Evolutionary conservation across 2,329 filamentous ascomycete genomes (phyloP), one percentile per base, ranked within the genome.

Genomic region (Aspergillus ochraceus): DNA sequence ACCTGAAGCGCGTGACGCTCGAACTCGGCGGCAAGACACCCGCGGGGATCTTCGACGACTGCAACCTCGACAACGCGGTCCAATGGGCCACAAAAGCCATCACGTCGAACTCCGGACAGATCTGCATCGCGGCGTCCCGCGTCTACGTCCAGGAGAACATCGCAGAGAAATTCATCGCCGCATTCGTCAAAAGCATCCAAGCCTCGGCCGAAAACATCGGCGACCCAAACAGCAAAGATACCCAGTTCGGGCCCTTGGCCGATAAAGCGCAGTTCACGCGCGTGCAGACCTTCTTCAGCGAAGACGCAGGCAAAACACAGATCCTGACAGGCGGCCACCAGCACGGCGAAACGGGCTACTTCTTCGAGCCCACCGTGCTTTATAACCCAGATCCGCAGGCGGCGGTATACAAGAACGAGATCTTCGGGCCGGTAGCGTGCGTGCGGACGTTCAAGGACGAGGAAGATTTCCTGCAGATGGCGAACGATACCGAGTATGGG

Each of bases 71-170:
- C 0, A 71, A 71, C 36, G 69, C 74, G 0, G 61, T 76, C 0
- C 52, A 66, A 8, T 74, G 72, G 69, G 67, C 67, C 4, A 61
- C 65, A 1, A 64, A 68, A 30, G 71, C 68, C 3, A 70, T 74
- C 30, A 68, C 66, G 0, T 62, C 63, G 0, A 73, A 74, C 36
- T 68, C 64, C 6, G 73, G 74, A 1, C 74, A 76, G 59, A 67
- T 69, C 6, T 76, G 74, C 55, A 64, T 67, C 3, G 70, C 71
- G 0, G 69, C 66, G 2, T 70, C 70, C 2, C 63, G 74, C 6
- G 66, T 76, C n/a, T 75, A 71, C 49, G 71, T 76, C 1, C 73
- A 76, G 29, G 69, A 66, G 5, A 60, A 61, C 0, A 68, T 76
- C 19, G 6, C 10, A 11, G 50, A 39, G 8, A 4, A 30, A 10